Evolutionary conservation across 1,284 basidiomycete species (phyloP), one percentile per base, ranked within the genome.

Genomic region (Coniophora puteana): DNA sequence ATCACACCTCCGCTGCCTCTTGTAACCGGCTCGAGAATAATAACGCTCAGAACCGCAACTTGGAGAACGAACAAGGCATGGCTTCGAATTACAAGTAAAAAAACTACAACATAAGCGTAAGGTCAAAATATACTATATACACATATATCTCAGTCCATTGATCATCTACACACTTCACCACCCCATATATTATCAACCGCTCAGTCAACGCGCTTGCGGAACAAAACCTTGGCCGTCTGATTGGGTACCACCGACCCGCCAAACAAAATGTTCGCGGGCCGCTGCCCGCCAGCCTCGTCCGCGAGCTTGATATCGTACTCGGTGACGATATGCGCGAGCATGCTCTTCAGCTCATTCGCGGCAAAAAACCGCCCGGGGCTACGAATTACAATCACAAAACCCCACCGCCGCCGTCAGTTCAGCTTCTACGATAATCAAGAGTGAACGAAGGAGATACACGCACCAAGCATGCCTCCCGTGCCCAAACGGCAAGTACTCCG

Each of bases 351-450:
- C 40, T 55, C 50, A 34, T 34, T 55, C 2, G 51, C 56, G 7
- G 49, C 62, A 33, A 65, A 54, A 44, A 62, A 61, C 8, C 63
- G 48, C 3, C 63, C 62, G 1, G 62, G 60, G 33, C 62, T 62
- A 23, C 17, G 16, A 3, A 43, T 1, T 13, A 4, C 16, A 17
- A 13, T 3, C 8, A 14, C 12, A 2, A 14, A 18, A 18, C 8
- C 14, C 14, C 14, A 18, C 14, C 8, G 20, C 20, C 30, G 8
- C 5, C 1, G 13, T n/a, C n/a, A 7, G 12, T 18, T 4, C 12
- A 12, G 36, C 8, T 27, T 7, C 16, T 17, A 6, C n/a, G 27
- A 18, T 13, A 20, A 30, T 12, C 8, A 38, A 38, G 8, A 16
- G 16, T 11, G 7, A 16, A n/a, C 3, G 16, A 25, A 35, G 35